Base-by-base conservation (phyloP, 1,284 basidiomycete species). In the Puccinia novopanici region DNA sequence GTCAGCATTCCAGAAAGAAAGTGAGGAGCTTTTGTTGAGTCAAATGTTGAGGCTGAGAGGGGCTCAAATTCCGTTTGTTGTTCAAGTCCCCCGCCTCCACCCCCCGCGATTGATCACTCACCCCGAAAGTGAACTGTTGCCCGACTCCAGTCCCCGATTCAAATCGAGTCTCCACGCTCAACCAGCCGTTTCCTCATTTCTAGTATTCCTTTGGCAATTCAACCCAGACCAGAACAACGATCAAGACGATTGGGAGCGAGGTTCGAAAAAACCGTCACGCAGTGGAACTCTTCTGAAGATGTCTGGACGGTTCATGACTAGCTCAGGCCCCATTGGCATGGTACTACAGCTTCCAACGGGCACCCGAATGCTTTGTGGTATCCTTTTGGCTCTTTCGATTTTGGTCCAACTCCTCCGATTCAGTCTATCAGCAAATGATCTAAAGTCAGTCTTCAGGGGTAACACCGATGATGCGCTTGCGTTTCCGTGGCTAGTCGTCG, bases 401-500 rank as follows among this genome's bases (percentile, higher is more conserved):
- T 83, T 91, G 57, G 92, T 92, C 85, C 88, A 89, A 83, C 90
- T 90, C 88, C 86, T 92, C 55, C 87, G 84, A 91, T 89, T 84
- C 54, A 74, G 82, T 89, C 73, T 80, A 48, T 82, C 81, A 17
- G 82, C 24, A 40, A 75, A 17, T 22, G 83, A 83, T 71, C 55
- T 82, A 30, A 82, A 81, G 34, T 67, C 70, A 19, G 59, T 82
- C 68, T 57, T 82, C 59, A 88, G 87, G 81, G 87, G 87, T 63
- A 85, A 88, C 68, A 86, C 87, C 48, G 84, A 87, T 85, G 83
- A 87, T 85, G 85, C 84, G 5, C 83, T 87, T 34, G 87, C 83
- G 82, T 86, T 89, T 48, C 91, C 93, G 22, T 98, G 93, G 88
- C 88, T 98, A 83, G 91, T 92, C 17, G 87, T 98, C 76, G 88